Base-by-base conservation (phyloP, 2,329 filamentous ascomycete genomes). In the Lachnellula occidentalis region DNA sequence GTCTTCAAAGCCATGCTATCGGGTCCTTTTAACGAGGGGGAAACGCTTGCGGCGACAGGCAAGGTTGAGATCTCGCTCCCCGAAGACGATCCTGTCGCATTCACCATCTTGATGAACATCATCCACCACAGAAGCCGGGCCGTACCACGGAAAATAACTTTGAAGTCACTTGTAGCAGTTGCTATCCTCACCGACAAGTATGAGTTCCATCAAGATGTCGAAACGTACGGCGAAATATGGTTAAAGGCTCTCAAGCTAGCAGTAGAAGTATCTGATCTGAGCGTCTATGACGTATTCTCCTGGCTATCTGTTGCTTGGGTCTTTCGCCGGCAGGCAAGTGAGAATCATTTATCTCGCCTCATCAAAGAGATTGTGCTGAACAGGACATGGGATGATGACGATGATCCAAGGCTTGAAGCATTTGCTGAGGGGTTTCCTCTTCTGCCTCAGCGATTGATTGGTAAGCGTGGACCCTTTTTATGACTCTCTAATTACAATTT, bases 71-170 rank as follows among this genome's bases (percentile, higher is more conserved):
- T 71, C 24, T 54, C 59, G 3, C 58, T 70, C 11, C 64, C 64
- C 0, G 64, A 70, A 5, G 70, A 72, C 48, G 58, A 71, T 48
- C 53, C 65, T 0, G 58, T 63, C 1, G 66, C 67, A 1, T 66
- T 73, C 55, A 46, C 53, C 1, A 57, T 70, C 1, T 22, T 73
- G 7, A 64, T 73, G 51, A 61, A 61, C 21, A 66, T 73, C 6
- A 65, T 67, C 2, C 70, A 72, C 48, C 31, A 54, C 14, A 55
- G 64, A 15, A 68, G 64, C 48, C 27, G 53, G 1, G 22, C 22
- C 9, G 54, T 72, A 5, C 65, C 64, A 2, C 24, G 53, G 22
- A 47, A 41, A 15, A 24, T 72, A 9, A 54, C 50, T 8, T 65
- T 69, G 15, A 7, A 37, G 1, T 56, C 64, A 19, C 58, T 72